phyloP scores from a whole-genome alignment of 352 stramenopile genomes.

The Phytophthora aleatoria region DNA sequence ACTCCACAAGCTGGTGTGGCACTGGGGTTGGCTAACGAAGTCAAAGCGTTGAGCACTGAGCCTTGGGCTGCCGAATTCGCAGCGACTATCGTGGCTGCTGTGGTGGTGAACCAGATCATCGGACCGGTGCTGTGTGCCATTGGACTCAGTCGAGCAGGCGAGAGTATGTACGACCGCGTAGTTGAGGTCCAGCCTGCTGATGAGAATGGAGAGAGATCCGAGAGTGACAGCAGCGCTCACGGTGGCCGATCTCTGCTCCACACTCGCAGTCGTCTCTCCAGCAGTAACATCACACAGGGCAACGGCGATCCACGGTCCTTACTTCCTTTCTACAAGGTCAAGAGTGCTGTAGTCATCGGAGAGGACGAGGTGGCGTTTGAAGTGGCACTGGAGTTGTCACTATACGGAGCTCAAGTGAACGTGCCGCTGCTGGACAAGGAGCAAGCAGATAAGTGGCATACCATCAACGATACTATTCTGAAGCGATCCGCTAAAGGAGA shows the following conservation, averaged over 20 bases:
- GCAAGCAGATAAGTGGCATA: constrained; percentile 57
- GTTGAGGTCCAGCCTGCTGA: constrained; percentile 18
- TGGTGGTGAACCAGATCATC: constrained; percentile 80
- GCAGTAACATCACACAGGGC: constrained; percentile 30
- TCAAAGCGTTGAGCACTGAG: constrained; percentile 52
- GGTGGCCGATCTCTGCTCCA: constrained; percentile 3
- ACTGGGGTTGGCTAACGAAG: constrained; percentile 62
- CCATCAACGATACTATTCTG: constrained; percentile 62
- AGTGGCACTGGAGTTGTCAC: constrained; percentile 59
- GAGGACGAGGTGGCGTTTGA: constrained; percentile 71
- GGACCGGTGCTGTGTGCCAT: constrained; percentile 66
- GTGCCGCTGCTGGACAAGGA: constrained; percentile 66
- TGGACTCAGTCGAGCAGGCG: constrained; percentile 53
- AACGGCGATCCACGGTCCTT: constrained; percentile 50
- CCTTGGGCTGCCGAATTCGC: constrained; percentile 64
- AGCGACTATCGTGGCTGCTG: constrained; percentile 65
- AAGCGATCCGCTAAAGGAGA: constrained; percentile 58
- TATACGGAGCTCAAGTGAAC: constrained; percentile 69
- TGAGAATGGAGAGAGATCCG: constrained; percentile 5
- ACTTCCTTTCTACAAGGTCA: constrained; percentile 55
- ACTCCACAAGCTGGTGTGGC: constrained; percentile 73
- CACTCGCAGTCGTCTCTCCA: constrained; percentile 22
- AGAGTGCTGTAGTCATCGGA: constrained; percentile 64
- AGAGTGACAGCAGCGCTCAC: constrained; percentile 17
- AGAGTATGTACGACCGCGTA: constrained; percentile 45